Base-by-base conservation (phyloP, 805 yeast species). In the Saccharomycopsis sp. region DNA sequence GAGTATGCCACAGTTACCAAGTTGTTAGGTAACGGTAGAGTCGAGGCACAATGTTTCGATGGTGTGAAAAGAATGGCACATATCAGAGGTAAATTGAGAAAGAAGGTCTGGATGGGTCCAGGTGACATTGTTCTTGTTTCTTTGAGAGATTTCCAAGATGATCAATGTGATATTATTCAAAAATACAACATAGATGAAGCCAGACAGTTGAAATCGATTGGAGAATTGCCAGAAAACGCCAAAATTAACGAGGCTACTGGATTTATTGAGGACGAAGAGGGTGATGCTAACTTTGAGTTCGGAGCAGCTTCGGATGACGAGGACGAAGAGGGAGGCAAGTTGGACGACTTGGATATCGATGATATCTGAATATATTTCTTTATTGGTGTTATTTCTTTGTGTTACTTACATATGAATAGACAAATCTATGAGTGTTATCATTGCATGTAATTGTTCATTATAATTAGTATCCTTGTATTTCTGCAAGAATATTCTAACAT, bases 31-130 rank as follows among this genome's bases (percentile, higher is more conserved):
- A 92, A 92, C 72, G 98, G 99, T 65, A 85, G 99, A 75, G 86
- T 94, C 58, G 97, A 92, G 73, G 97, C 96, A 57, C 74, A 85
- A 55, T 94, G 99, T 78, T 94, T 94, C 70, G 99, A 94, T 71
- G 97, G 96, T 64, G 79, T 80, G 66, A 89, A 85, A 72, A 86
- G 99, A 79, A 83, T 91, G 83, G 99, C 96, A 19, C 99, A 93
- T 72, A 94, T 94, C 70, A 89, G 99, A 82, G 99, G 99, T 69
- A 94, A 94, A 73, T 83, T 94, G 77, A 89, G 99, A 83, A 94
- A 94, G 86, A 94, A 93, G 83, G 99, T 94, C 62, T 94, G 99
- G 99, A 92, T 94, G 90, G 89, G 89, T 53, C 98, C 91, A 74
- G 99, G 99, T 78, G 99, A 94, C 73, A 94, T 94, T 68, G 90